Evolutionary conservation across 2,329 filamentous ascomycete genomes (phyloP).

Genomic region (Grosmannia serpens): DNA sequence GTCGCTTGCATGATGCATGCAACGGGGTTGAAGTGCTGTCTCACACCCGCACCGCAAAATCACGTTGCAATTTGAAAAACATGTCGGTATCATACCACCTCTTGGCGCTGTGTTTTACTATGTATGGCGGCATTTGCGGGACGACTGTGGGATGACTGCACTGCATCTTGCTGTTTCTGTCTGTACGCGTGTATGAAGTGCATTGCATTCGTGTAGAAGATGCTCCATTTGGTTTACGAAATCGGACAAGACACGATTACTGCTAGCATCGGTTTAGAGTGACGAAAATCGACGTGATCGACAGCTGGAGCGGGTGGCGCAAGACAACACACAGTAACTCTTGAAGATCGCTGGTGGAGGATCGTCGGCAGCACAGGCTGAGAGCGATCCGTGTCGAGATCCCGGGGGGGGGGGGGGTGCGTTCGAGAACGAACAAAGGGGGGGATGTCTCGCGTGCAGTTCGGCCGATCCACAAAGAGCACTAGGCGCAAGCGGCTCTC

Average conservation of each 20-base stretch:
- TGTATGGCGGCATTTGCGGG: background rate
- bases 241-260: too few species aligned
- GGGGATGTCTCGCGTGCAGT: background rate
- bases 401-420: background rate
- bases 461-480: background rate
- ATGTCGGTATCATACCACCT: background rate
- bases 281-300: background rate
- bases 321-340: background rate
- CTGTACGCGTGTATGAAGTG: too few species aligned
- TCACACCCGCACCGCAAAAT: background rate
- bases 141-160: too few species aligned
- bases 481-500: background rate
- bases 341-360: background rate
- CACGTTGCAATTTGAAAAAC: background rate
- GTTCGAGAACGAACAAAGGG: background rate
- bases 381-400: background rate
- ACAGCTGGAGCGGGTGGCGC: background rate
- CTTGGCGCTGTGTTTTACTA: background rate
- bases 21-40: background rate
- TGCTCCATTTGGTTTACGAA: too few species aligned
- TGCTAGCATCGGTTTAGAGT: too few species aligned
- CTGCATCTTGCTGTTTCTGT: too few species aligned
- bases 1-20: background rate
- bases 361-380: background rate
- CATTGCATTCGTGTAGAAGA: too few species aligned